A percentile compares a stretch with the other conserved stretches of the same genome.
phyloP scores from a whole-genome alignment of 306 rosid genomes.

The Vigna radiata region DNA sequence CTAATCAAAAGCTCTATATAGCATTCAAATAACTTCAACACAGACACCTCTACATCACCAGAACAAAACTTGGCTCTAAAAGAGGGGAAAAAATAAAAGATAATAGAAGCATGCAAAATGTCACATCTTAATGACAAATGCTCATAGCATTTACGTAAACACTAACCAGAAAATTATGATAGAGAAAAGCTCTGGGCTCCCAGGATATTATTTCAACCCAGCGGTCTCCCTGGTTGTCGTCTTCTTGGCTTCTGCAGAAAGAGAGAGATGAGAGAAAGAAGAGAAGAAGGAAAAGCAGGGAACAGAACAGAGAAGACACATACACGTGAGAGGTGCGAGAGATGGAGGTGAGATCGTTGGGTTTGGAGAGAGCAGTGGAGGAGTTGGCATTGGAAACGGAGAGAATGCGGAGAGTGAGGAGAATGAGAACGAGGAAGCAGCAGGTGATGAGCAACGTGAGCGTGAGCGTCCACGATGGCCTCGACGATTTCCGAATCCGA shows the following conservation, averaged over 20 bases:
- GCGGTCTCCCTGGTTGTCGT: slow-evolving; percentile 49
- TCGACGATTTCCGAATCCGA: slow-evolving; percentile 61
- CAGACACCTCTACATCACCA: neutral
- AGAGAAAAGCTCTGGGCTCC: slow-evolving; percentile 93
- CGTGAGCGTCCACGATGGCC: slow-evolving; percentile 49
- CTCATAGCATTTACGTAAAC: neutral
- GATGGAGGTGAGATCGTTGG: slow-evolving; percentile 71
- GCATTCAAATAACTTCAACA: neutral
- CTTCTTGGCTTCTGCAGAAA: slow-evolving; percentile 44
- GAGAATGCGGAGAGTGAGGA: slow-evolving; percentile 78
- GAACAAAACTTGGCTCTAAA: neutral
- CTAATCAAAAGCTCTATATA: neutral
- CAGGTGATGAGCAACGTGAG: slow-evolving; percentile 60
- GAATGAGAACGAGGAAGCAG: slow-evolving; percentile 73
- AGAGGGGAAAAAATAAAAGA: too few relatives aligned
- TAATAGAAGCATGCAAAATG: too few relatives aligned
- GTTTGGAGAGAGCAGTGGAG: slow-evolving; percentile 49
- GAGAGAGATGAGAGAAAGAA: neutral
- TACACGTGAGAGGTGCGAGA: slow-evolving; percentile 55
- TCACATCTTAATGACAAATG: too few relatives aligned
- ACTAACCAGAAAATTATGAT: slow-evolving; percentile 91
- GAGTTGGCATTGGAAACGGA: slow-evolving; percentile 61
- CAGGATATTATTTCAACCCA: slow-evolving; percentile 90
- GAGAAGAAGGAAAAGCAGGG: neutral
- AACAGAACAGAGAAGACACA: too few relatives aligned